Evolutionary conservation across 805 yeast species (phyloP).

Genomic region (Peterozyma toletana): DNA sequence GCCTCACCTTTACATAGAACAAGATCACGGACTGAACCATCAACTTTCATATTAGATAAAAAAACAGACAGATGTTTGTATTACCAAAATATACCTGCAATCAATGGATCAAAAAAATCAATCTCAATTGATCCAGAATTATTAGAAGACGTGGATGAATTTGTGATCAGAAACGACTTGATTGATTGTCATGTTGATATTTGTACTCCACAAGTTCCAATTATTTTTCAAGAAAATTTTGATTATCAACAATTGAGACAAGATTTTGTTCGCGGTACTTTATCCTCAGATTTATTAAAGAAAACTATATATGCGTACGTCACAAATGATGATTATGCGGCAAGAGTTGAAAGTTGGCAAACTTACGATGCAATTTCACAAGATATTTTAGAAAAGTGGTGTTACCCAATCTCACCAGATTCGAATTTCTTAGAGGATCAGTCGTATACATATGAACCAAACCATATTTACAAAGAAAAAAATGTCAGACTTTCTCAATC

Average conservation of each 20-base stretch:
- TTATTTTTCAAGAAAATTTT: conserved; percentile 91
- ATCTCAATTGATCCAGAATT: conserved; percentile 79
- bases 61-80: conserved; percentile 70
- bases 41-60: conserved; percentile 76
- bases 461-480: conserved; percentile 84
- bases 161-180: conserved; percentile 80
- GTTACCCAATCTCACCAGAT: conserved; percentile 88
- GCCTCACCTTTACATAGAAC: conserved; percentile 83
- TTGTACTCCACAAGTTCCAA: conserved; percentile 91
- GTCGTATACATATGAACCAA: conserved; percentile 71
- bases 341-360: conserved; percentile 92
- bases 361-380: conserved; percentile 89
- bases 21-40: conserved; percentile 74
- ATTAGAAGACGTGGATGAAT: conserved; percentile 67
- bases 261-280: conserved; percentile 87
- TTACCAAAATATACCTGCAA: conserved; percentile 69
- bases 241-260: conserved; percentile 83
- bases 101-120: conserved; percentile 36
- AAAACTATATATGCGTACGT: conserved; percentile 88
- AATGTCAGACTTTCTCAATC: conserved; percentile 89
- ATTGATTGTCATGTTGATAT: conserved; percentile 96
- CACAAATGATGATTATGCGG: conserved; percentile 76
- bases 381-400: conserved; percentile 86
- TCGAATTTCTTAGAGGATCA: conserved; percentile 66
- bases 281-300: conserved; percentile 83